phyloP scores from a whole-genome alignment of 768 basidiomycete genomes.

The Termitomyces sp. region DNA sequence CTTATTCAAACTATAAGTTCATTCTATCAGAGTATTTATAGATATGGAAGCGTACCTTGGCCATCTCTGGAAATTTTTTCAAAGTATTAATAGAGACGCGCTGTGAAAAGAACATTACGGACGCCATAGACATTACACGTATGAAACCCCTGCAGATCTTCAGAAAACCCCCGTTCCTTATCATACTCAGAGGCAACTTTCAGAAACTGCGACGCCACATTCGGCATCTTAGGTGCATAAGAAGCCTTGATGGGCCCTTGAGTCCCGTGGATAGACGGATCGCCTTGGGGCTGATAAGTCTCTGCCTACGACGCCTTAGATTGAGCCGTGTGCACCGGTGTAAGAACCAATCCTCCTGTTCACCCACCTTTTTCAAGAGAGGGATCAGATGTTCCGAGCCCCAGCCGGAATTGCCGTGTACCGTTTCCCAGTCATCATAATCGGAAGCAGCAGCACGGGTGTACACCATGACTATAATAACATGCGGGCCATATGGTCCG shows the following conservation, averaged over 20 bases:
- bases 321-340: neutral
- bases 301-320: constrained; percentile 22
- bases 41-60: constrained; percentile 32
- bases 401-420: constrained; percentile 54
- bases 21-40: neutral
- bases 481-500: neutral
- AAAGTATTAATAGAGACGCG: neutral
- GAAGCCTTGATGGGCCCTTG: constrained; percentile 47
- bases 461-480: constrained; percentile 41
- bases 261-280: constrained; percentile 35
- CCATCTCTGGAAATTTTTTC: constrained; percentile 35
- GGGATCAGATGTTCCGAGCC: constrained; percentile 51
- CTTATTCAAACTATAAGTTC: constrained; percentile 21
- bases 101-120: constrained; percentile 11
- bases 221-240: constrained; percentile 26
- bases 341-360: neutral
- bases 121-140: constrained; percentile 43
- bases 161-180: constrained; percentile 31
- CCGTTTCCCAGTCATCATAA: constrained; percentile 55
- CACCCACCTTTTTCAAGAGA: constrained; percentile 45
- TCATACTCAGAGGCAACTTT: constrained; percentile 40
- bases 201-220: constrained; percentile 43
- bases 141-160: constrained; percentile 44
- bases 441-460: constrained; percentile 55
- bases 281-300: constrained; percentile 25